Percentiles rank a stretch among this genome's conserved stretches.
Conservation (phyloP, 1,139 yeast genomes). For the Yamadazyma mexicana region DNA sequence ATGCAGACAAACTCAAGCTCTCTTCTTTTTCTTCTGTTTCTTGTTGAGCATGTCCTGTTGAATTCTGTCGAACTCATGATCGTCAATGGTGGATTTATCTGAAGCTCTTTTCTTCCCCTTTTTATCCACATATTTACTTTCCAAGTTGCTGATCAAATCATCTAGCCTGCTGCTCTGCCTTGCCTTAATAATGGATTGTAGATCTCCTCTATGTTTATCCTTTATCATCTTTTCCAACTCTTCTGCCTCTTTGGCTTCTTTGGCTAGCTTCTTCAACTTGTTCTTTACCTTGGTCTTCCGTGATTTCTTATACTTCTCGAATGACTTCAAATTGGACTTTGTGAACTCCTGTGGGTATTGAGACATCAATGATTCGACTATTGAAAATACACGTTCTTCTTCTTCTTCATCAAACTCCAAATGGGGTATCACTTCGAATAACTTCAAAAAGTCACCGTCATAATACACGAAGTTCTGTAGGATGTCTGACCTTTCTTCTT, state of each 20-base stretch:
- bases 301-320: constrained; percentile 54
- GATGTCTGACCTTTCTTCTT: constrained; percentile 69
- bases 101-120: constrained; percentile 33
- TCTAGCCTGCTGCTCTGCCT: constrained; percentile 46
- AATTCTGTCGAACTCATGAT: constrained; percentile 30
- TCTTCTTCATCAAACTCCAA: constrained; percentile 62
- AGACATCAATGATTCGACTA: constrained; percentile 54
- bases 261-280: constrained; percentile 46
- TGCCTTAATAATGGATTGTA: constrained; percentile 51
- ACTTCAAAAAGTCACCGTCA: constrained; percentile 67
- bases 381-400: constrained; percentile 56
- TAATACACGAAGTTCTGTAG: constrained; percentile 55
- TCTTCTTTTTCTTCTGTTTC: constrained; percentile 12
- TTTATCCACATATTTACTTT: constrained; percentile 51
- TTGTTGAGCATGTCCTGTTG: constrained; percentile 25
- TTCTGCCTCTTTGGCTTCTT: constrained; percentile 72
- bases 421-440: constrained; percentile 79
- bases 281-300: constrained; percentile 47
- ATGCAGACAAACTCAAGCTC: too few species aligned
- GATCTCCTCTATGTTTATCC: constrained; percentile 38
- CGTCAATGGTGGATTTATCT: constrained; percentile 26
- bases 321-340: constrained; percentile 46
- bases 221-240: constrained; percentile 53
- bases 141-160: constrained; percentile 49
- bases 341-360: constrained; percentile 53